Evolutionary conservation across 768 basidiomycete genomes (phyloP), one percentile per base, ranked within the genome.

Genomic region (Holtermannia corniformis): DNA sequence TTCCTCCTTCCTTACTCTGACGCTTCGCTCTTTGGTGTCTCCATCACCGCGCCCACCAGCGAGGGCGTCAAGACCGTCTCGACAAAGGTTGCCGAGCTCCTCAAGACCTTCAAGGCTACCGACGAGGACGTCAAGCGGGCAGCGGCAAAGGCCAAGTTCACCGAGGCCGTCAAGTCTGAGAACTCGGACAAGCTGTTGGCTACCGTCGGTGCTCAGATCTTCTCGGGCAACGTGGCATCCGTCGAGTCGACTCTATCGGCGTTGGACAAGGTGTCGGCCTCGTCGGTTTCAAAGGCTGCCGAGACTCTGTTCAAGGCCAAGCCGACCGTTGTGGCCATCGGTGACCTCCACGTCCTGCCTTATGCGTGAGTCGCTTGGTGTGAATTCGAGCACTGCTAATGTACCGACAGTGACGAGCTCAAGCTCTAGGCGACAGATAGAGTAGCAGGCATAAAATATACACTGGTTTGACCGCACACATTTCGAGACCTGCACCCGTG

Each of bases 1-100:
- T 81, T 95, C 49, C 80, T 87, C 66, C 77, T 91, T 12, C 83
- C 86, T 13, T 97, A 97, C 76, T 87, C 90, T 14, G 93, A 97
- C 68, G 92, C 90, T 3, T 77, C 85, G 5, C 78, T 99, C 47
- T 82, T 93, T 55, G 91, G 91, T 54, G 73, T 95, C 52, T 73
- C 88, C 49, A 76, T 96, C 28, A 82, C 86, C 67, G 88, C 82
- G 4, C 70, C 76, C 32, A 84, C 82, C 21, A 68, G 78, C 1
- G 76, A 78, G 42, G 80, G 76, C 49, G 82, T 88, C 44, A 81
- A 78, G 60, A 44, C 52, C 3, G 51, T 70, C 32, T 64, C 68
- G 16, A 54, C 56, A 37, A 63, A 70, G 32, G 79, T 82, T 52
- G 86, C 83, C 20, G 76, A 76, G n/a, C 82, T 83, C 25, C 81